A percentile compares a stretch with the other conserved stretches of the same genome.
Evolutionary conservation across 2,329 filamentous ascomycete species (phyloP).

Genomic region (Sphaerulina vaccinii): DNA sequence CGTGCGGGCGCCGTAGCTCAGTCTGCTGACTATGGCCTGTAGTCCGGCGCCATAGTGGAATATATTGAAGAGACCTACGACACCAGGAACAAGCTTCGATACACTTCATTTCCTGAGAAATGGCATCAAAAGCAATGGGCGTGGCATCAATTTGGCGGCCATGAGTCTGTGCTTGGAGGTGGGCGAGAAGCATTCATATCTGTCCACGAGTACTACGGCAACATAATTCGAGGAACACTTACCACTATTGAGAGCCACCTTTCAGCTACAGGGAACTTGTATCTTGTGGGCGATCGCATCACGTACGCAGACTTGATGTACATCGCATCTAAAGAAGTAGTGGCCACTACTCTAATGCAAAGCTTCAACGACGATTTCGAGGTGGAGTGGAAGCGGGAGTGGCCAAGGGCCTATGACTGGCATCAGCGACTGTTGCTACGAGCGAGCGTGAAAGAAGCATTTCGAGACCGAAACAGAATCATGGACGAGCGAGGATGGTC

Average conservation of each 20-base stretch:
- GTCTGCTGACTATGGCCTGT: slow-evolving; percentile 1
- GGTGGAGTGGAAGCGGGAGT: slow-evolving; percentile 4
- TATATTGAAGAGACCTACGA: slow-evolving; percentile 39
- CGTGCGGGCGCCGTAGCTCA: neutral
- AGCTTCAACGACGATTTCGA: slow-evolving; percentile 10
- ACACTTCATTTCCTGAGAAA: slow-evolving; percentile 29
- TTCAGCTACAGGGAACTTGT: slow-evolving; percentile 36
- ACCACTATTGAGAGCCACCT: slow-evolving; percentile 47
- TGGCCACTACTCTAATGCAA: neutral
- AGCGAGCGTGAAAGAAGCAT: slow-evolving; percentile 4
- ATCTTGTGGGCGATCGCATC: slow-evolving; percentile 45
- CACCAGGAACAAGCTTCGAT: slow-evolving; percentile 31
- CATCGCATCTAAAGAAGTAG: slow-evolving; percentile 19
- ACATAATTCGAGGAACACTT: neutral
- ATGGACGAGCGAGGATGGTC: slow-evolving; percentile 9
- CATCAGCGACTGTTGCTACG: slow-evolving; percentile 7
- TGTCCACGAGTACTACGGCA: slow-evolving; percentile 4
- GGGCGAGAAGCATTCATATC: slow-evolving; percentile 41
- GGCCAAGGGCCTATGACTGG: slow-evolving; percentile 13
- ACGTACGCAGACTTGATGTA: slow-evolving; percentile 43
- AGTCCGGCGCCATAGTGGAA: slow-evolving; percentile 36
- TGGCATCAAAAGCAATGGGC: slow-evolving; percentile 34
- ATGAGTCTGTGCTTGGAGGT: slow-evolving; percentile 44
- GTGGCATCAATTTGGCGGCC: slow-evolving; percentile 36
- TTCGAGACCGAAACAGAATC: slow-evolving; percentile 1